A percentile compares a stretch with the other conserved stretches of the same genome.
Conservation (phyloP, 495 filamentous ascomycete species). For the Penicillium cosmopolitanum region DNA sequence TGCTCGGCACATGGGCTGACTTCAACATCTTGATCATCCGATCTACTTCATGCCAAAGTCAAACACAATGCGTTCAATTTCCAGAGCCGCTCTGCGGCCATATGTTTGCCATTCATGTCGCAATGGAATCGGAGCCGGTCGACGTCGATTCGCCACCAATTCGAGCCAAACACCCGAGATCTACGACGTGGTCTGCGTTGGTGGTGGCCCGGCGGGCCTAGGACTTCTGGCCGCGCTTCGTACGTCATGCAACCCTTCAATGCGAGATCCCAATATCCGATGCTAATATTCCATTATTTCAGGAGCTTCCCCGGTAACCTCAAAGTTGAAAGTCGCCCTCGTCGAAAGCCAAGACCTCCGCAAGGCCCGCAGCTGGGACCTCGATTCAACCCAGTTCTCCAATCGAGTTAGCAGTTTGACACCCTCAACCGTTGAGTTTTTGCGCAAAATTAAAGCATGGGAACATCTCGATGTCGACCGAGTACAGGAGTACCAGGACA, state of each 20-base stretch:
- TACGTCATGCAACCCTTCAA: slow-evolving; percentile 45
- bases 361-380: slow-evolving; percentile 64
- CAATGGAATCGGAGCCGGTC: slow-evolving; percentile 29
- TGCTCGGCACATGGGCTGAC: neutral
- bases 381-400: slow-evolving; percentile 73
- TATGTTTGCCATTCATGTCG: slow-evolving; percentile 50
- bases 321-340: slow-evolving; percentile 80
- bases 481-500: slow-evolving; percentile 87
- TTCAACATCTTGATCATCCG: slow-evolving; percentile 15
- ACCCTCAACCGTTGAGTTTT: slow-evolving; percentile 73
- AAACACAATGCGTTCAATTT: slow-evolving; percentile 43
- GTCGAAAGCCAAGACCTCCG: slow-evolving; percentile 85
- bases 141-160: slow-evolving; percentile 37
- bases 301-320: slow-evolving; percentile 73
- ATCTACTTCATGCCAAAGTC: slow-evolving; percentile 16
- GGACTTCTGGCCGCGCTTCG: slow-evolving; percentile 85
- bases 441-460: slow-evolving; percentile 85
- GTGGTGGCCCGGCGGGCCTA: slow-evolving; percentile 93
- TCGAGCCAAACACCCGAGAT: slow-evolving; percentile 48
- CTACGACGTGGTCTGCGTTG: slow-evolving; percentile 95
- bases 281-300: slow-evolving; percentile 2
- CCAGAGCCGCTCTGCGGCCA: slow-evolving; percentile 37
- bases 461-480: slow-evolving; percentile 66
- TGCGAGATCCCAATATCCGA: neutral
- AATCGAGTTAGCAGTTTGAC: slow-evolving; percentile 96